Percentiles rank a stretch among this genome's conserved stretches.
Conservation (phyloP, 2,329 filamentous ascomycete species). For the Colletotrichum camelliae region DNA sequence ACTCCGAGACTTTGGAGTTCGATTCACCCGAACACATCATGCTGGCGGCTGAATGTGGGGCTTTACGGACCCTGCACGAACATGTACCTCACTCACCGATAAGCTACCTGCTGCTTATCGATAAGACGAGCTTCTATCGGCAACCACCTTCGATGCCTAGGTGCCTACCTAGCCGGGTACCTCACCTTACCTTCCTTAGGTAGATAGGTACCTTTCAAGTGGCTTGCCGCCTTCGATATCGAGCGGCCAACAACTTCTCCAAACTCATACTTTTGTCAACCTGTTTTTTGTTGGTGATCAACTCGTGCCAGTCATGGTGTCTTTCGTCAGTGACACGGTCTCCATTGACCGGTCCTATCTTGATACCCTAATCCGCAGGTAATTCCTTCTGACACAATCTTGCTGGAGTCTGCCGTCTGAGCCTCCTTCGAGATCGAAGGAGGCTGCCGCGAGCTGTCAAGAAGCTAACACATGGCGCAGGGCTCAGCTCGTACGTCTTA, state of each 20-base stretch:
- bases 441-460: not conserved
- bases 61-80: not conserved
- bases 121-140: not conserved
- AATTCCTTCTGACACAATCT: slow-evolving; percentile 29
- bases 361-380: slow-evolving; percentile 67
- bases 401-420: not conserved
- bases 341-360: slow-evolving; percentile 65
- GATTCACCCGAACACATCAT: not conserved
- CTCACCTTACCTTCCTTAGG: not conserved
- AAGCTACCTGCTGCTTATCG: not conserved
- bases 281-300: not conserved
- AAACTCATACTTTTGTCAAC: not conserved
- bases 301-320: slow-evolving; percentile 27
- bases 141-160: not conserved
- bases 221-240: not conserved
- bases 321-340: slow-evolving; percentile 13
- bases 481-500: slow-evolving; percentile 31
- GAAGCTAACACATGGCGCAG: slow-evolving; percentile 22
- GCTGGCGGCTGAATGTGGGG: not conserved
- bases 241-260: not conserved
- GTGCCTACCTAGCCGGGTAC: not conserved
- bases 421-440: not conserved
- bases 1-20: not conserved
- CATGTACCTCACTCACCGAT: not conserved
- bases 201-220: not conserved